Percentiles rank a stretch among this genome's conserved stretches.
phyloP scores from a whole-genome alignment of 2,329 filamentous ascomycete genomes.

The Huntiella decipiens region DNA sequence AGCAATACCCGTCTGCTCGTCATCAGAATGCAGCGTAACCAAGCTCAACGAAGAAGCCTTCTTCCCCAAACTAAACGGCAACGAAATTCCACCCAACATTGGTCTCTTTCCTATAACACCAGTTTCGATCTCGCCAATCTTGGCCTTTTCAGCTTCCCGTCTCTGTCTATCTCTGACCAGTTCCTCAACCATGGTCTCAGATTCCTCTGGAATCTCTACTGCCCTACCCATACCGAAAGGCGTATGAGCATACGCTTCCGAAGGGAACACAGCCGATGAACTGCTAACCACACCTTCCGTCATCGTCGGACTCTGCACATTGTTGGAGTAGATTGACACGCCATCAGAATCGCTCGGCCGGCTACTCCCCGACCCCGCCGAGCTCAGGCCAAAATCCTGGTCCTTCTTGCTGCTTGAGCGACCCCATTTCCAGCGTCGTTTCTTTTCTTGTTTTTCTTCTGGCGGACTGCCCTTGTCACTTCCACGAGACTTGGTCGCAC shows the following conservation, averaged over 20 bases:
- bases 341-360: slow-evolving; percentile 1
- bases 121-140: slow-evolving; percentile 25
- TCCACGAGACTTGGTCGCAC: not conserved
- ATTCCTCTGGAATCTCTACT: too few relatives aligned
- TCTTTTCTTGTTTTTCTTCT: slow-evolving; percentile 3
- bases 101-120: slow-evolving; percentile 43
- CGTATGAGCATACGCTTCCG: not conserved
- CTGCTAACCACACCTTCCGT: not conserved
- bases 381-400: slow-evolving; percentile 3
- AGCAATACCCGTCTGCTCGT: slow-evolving; percentile 12
- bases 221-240: not conserved
- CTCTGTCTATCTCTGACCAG: slow-evolving; percentile 5
- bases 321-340: slow-evolving; percentile 2
- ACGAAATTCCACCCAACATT: slow-evolving; percentile 47
- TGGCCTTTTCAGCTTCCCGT: slow-evolving; percentile 12
- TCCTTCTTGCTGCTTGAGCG: slow-evolving; percentile 2
- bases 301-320: not conserved
- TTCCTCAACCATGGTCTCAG: slow-evolving; percentile 5
- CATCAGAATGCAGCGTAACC: slow-evolving; percentile 38
- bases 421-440: slow-evolving; percentile 9
- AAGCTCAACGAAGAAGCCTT: slow-evolving; percentile 51
- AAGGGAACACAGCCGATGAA: not conserved
- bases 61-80: slow-evolving; percentile 51
- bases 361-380: not conserved
- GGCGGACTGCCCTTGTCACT: not conserved